phyloP scores from a whole-genome alignment of 345 rosid species.

The Populus simonii region DNA sequence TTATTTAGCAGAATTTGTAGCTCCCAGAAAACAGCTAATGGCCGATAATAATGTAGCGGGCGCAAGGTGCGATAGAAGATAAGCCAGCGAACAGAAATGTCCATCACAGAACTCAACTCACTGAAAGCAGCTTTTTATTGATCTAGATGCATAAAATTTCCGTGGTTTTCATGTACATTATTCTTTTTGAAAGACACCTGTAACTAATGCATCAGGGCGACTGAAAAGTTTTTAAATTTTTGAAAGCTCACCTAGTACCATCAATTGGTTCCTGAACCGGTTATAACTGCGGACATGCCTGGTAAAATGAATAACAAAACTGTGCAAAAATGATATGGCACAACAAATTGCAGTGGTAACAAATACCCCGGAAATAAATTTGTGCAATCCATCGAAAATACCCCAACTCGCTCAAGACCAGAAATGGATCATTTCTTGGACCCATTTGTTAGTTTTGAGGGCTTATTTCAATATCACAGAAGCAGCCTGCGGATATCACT shows the following conservation, averaged over 20 bases:
- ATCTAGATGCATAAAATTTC: background rate
- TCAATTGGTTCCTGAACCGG: background rate
- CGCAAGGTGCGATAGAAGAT: too few species aligned
- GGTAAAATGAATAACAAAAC: slow-evolving; percentile 22
- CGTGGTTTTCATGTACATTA: slow-evolving; percentile 13
- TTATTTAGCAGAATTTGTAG: too few species aligned
- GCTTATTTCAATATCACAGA: slow-evolving; percentile 34
- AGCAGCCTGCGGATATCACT: slow-evolving; percentile 72
- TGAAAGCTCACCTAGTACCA: background rate
- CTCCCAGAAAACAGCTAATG: too few species aligned
- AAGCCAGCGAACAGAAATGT: too few species aligned
- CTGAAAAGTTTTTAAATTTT: background rate
- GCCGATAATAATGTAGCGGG: too few species aligned
- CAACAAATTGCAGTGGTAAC: background rate
- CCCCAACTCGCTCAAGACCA: slow-evolving; percentile 11
- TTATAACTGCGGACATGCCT: background rate
- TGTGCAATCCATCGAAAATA: background rate
- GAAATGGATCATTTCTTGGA: background rate
- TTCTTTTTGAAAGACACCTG: background rate
- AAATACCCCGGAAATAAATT: background rate
- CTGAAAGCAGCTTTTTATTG: slow-evolving; percentile 3
- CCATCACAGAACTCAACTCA: background rate
- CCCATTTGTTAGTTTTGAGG: slow-evolving; percentile 4
- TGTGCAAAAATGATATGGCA: slow-evolving; percentile 5
- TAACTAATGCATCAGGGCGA: background rate